phyloP scores from a whole-genome alignment of 2,329 filamentous ascomycete species.

The Colletotrichum sp. region DNA sequence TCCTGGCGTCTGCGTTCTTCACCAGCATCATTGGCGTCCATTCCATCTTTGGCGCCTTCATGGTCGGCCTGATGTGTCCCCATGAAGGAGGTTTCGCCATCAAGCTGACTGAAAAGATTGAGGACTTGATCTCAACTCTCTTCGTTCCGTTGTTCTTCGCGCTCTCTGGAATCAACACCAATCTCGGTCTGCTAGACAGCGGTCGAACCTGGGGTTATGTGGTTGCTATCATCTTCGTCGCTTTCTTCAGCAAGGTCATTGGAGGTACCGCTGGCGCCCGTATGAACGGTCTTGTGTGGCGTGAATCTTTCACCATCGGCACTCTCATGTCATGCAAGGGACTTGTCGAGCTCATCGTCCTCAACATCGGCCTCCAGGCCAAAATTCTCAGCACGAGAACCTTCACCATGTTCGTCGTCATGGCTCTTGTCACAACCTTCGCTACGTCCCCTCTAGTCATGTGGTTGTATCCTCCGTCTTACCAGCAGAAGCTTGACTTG shows the following conservation, averaged over 20 bases:
- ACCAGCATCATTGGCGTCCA: slow-evolving; percentile 91
- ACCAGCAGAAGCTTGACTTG: slow-evolving; percentile 56
- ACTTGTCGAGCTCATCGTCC: slow-evolving; percentile 91
- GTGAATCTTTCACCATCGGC: slow-evolving; percentile 88
- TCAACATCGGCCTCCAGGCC: slow-evolving; percentile 83
- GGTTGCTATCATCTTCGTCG: slow-evolving; percentile 78
- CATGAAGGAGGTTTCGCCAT: slow-evolving; percentile 91
- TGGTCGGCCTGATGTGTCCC: slow-evolving; percentile 87
- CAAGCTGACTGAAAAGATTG: slow-evolving; percentile 90
- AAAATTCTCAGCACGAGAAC: slow-evolving; percentile 82
- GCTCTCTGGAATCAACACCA: slow-evolving; percentile 85
- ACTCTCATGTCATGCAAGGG: slow-evolving; percentile 97
- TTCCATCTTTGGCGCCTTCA: slow-evolving; percentile 91
- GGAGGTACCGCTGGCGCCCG: slow-evolving; percentile 85
- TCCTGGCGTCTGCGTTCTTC: slow-evolving; percentile 82
- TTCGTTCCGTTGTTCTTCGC: slow-evolving; percentile 94
- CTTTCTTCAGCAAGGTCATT: slow-evolving; percentile 84
- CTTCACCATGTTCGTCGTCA: slow-evolving; percentile 94
- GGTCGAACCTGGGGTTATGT: slow-evolving; percentile 92
- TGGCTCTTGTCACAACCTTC: slow-evolving; percentile 89
- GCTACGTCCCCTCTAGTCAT: slow-evolving; percentile 79
- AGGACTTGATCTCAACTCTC: slow-evolving; percentile 84
- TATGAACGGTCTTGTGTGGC: slow-evolving; percentile 81
- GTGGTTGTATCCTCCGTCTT: slow-evolving; percentile 73
- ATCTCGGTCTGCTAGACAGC: slow-evolving; percentile 81